Conservation (phyloP, 257 asterid species). For the Plantago elongata region DNA sequence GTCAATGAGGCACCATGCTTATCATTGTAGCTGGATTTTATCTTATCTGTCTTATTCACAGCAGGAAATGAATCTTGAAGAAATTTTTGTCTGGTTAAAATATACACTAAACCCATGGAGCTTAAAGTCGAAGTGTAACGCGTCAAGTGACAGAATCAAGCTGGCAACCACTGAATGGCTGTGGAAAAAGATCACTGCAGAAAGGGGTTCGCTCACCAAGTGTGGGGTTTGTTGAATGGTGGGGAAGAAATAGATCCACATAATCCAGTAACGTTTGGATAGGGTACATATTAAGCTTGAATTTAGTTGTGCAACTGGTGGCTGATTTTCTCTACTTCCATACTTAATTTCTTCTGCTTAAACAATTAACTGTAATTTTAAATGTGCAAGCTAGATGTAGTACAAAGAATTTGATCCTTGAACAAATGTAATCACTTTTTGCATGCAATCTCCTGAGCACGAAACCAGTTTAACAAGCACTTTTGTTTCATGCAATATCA, state of each 20-base stretch:
- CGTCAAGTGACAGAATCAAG: neutral
- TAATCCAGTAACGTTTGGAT: neutral
- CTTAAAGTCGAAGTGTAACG: neutral
- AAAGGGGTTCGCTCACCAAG: no score
- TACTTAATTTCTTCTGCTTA: neutral
- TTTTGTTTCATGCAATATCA: neutral
- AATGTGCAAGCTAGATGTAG: no score
- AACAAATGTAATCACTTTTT: no score
- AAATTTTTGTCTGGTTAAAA: neutral
- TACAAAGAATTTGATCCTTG: no score
- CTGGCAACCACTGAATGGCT: neutral
- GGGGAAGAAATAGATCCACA: neutral
- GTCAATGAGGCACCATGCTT: no score
- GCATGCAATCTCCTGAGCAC: no score
- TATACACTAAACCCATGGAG: neutral
- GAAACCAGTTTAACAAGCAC: no score
- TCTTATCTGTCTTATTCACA: no score
- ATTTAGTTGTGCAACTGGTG: neutral
- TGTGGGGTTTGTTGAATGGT: neutral
- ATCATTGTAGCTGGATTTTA: no score
- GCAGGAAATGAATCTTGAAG: no score
- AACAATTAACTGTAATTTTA: neutral
- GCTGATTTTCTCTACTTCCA: neutral
- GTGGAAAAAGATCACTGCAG: no score
- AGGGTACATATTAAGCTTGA: neutral